Base-by-base conservation (phyloP, 768 basidiomycete genomes). In the Chalciporus sphaerocephalus region DNA sequence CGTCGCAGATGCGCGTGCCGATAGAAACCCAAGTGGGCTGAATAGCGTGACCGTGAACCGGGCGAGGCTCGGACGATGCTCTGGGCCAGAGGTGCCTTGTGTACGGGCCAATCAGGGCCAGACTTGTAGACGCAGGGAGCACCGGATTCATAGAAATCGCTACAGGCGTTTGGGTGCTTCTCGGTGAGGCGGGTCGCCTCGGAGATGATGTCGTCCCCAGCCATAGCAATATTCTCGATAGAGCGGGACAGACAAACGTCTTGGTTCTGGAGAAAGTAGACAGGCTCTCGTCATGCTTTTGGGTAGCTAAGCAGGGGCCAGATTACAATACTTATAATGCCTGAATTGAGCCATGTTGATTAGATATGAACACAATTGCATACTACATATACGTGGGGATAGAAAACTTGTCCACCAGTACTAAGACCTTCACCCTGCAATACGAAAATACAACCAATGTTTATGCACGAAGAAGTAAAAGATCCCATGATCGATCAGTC, bases 41-140 rank as follows among this genome's bases (percentile, higher is more conserved):
- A 32, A 69, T 67, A 16, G 52, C 32, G 49, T 69, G 68, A 17
- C 47, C 33, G 50, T 53, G 57, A 44, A 69, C 47, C 7, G 65
- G 67, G 32, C 60, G 56, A 33, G 59, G 53, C 47, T 57, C 60
- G 28, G 55, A 54, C 13, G 37, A 62, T 32, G 7, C 48, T 27
- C 22, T 38, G 36, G 36, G 36, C 36, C 36, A 10, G 36, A 23
- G 36, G 36, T 15, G 17, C 12, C 36, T 38, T 27, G 25, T 11
- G 17, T 38, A 38, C 36, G 36, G 36, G 18, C 36, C 36, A 38
- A 18, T 9, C 36, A 23, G 18, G 20, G 22, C 36, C 36, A 38
- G 36, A 38, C 36, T 38, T 38, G 36, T 38, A 20, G 36, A 38
- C 36, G 36, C 17, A 38, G 36, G 36, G 36, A 38, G 36, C 21